Conservation (phyloP, 495 filamentous ascomycete species). For the Xylaria palmicola region DNA sequence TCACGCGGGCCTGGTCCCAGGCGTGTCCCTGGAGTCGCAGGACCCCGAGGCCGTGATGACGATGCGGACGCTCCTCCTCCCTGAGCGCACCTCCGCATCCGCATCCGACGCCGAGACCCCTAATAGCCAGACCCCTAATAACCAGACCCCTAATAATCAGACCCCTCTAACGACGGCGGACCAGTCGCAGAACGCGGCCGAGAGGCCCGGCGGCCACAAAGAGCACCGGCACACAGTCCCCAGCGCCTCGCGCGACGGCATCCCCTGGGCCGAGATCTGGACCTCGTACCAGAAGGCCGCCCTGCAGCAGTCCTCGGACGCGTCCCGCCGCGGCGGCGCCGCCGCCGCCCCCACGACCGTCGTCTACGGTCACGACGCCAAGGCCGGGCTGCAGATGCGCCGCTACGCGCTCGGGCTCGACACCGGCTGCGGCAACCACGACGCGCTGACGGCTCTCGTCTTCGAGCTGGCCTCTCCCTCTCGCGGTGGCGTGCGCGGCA, state of each 20-base stretch:
- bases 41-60: conserved; percentile 85
- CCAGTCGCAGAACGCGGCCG: neutral
- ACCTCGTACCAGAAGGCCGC: neutral
- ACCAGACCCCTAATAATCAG: too few relatives aligned
- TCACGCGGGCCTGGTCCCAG: conserved; percentile 81
- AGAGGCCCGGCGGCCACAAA: neutral
- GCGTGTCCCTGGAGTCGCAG: conserved; percentile 66
- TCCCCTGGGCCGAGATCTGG: conserved; percentile 66
- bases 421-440: conserved; percentile 73
- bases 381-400: conserved; percentile 61
- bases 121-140: too few relatives aligned
- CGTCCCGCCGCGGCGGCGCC: too few relatives aligned
- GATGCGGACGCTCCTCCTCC: conserved; percentile 69
- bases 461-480: conserved; percentile 42
- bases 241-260: conserved; percentile 54
- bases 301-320: too few relatives aligned
- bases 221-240: conserved; percentile 35
- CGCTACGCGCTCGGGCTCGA: conserved; percentile 82
- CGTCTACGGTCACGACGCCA: conserved; percentile 87
- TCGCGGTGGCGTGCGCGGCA: too few relatives aligned
- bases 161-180: neutral
- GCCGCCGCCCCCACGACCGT: conserved; percentile 54
- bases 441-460: conserved; percentile 72
- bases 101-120: neutral
- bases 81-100: neutral